Evolutionary conservation across 257 asterid genomes (phyloP).

Genomic region (Solanum tacnaense): DNA sequence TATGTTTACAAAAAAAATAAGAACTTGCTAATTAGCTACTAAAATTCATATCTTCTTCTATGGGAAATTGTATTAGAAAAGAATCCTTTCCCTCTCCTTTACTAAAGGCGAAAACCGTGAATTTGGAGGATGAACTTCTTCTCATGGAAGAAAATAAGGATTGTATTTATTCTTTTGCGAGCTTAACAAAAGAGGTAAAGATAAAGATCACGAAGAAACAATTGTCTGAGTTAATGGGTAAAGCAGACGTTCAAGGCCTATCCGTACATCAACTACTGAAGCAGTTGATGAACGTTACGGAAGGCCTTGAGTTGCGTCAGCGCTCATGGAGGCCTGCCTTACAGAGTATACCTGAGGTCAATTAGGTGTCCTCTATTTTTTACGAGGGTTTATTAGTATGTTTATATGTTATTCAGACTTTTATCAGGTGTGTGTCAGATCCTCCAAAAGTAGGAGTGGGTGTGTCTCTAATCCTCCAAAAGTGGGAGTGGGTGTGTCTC

Average conservation of each 20-base stretch:
- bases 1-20: neutral
- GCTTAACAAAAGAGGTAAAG: conserved; percentile 28
- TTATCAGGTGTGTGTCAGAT: too few relatives aligned
- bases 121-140: neutral
- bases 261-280: conserved; percentile 26
- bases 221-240: conserved; percentile 26
- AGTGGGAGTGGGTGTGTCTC: too few relatives aligned
- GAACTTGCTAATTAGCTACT: neutral
- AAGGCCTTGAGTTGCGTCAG: conserved; percentile 2
- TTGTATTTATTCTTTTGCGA: neutral
- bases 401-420: too few relatives aligned
- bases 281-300: neutral
- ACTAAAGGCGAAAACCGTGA: neutral
- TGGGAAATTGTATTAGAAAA: conserved; percentile 58
- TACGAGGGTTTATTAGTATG: neutral
- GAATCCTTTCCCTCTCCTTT: neutral
- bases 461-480: too few relatives aligned
- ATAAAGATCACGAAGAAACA: conserved; percentile 52
- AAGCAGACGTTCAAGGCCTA: conserved; percentile 16
- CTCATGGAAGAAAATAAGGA: neutral
- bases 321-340: conserved; percentile 38
- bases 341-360: conserved; percentile 35
- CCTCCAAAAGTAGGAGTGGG: too few relatives aligned
- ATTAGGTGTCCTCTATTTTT: neutral
- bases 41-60: neutral